phyloP scores from a whole-genome alignment of 345 rosid species.

The Trapa incisa region DNA sequence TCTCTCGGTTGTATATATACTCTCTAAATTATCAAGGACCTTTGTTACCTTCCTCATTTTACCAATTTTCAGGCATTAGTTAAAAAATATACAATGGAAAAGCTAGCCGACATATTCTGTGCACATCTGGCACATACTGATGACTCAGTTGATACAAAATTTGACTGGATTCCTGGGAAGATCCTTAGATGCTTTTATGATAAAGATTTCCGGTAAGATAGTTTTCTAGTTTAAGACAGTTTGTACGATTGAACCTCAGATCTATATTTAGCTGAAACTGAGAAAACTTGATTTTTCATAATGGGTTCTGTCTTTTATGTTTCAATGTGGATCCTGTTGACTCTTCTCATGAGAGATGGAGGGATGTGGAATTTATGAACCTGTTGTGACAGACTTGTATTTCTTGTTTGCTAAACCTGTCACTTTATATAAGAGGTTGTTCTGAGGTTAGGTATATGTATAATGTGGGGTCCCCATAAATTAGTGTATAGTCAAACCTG shows the following conservation, averaged over 20 bases:
- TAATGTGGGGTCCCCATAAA: neutral
- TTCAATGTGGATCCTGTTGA: neutral
- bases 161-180: constrained; percentile 97
- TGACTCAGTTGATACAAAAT: constrained; percentile 30
- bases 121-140: constrained; percentile 44
- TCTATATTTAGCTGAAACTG: neutral
- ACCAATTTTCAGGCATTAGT: constrained; percentile 52
- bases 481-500: neutral
- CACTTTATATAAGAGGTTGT: neutral
- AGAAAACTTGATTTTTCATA: constrained; percentile 1
- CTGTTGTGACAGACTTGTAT: neutral
- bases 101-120: constrained; percentile 68
- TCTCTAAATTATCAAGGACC: neutral
- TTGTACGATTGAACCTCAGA: neutral
- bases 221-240: neutral
- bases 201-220: constrained; percentile 77
- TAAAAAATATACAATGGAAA: constrained; percentile 80
- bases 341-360: neutral
- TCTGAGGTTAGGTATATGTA: neutral
- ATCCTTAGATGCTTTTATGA: constrained; percentile 85
- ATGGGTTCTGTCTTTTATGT: neutral
- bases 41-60: constrained; percentile 4
- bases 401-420: neutral
- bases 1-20: constrained; percentile 9
- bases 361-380: neutral